Conservation (phyloP, 768 basidiomycete genomes). For the Chlorophyllum brunneum region DNA sequence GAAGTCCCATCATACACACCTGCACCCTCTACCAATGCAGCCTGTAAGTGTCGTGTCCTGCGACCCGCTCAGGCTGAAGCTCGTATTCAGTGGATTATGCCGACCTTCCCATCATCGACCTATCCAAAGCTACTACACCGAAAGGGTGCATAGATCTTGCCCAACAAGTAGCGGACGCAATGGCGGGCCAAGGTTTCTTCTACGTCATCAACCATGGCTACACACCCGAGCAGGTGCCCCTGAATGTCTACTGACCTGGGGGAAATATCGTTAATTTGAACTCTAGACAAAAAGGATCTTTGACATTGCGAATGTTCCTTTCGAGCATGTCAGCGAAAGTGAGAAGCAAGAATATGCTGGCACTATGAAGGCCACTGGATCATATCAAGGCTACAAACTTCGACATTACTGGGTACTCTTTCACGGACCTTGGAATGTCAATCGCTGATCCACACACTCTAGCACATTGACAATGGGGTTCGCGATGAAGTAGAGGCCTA, state of each 20-base stretch:
- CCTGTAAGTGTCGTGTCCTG: constrained; percentile 13
- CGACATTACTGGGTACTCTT: constrained; percentile 49
- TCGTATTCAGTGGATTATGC: constrained; percentile 31
- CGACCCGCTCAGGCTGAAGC: neutral
- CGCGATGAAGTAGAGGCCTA: constrained; percentile 63
- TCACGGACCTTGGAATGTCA: too few relatives aligned
- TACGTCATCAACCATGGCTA: constrained; percentile 48
- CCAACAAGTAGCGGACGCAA: constrained; percentile 39
- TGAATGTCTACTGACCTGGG: neutral
- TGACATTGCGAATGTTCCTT: constrained; percentile 45
- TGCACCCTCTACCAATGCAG: constrained; percentile 16
- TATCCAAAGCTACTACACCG: constrained; percentile 34
- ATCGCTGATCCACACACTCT: neutral
- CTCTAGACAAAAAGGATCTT: constrained; percentile 44
- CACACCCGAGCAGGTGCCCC: constrained; percentile 31
- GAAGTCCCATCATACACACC: constrained; percentile 18
- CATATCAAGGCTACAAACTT: constrained; percentile 54
- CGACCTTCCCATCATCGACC: constrained; percentile 49
- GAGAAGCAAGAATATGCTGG: constrained; percentile 41
- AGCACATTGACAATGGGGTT: constrained; percentile 63
- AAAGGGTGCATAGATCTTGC: constrained; percentile 37
- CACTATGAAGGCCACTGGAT: constrained; percentile 37
- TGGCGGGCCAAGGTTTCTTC: constrained; percentile 43
- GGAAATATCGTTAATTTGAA: neutral
- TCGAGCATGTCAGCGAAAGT: constrained; percentile 33